Evolutionary conservation across 2,329 filamentous ascomycete genomes (phyloP).

Genomic region (Rhytidhysteron rufulum): DNA sequence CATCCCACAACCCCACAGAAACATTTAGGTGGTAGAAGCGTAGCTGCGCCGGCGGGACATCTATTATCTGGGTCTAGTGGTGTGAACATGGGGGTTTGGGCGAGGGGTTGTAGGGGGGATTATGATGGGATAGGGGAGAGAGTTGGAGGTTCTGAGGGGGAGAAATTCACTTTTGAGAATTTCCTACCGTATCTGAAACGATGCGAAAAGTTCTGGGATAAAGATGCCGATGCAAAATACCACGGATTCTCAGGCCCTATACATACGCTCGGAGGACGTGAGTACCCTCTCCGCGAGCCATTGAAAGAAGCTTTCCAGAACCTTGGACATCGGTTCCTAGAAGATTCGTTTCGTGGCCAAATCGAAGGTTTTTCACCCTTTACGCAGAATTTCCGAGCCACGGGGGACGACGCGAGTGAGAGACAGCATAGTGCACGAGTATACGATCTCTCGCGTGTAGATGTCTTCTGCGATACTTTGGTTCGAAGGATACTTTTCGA

Average conservation of each 20-base stretch:
- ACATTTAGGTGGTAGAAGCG: conserved; percentile 9
- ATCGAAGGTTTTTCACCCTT: conserved; percentile 11
- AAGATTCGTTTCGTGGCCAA: conserved; percentile 11
- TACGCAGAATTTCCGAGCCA: conserved; percentile 12
- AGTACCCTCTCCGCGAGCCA: conserved; percentile 12
- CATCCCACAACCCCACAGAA: conserved; percentile 15
- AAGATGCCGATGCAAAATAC: conserved; percentile 5
- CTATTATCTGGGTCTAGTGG: conserved; percentile 15
- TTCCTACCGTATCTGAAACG: conserved; percentile 13
- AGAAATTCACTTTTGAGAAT: conserved; percentile 11
- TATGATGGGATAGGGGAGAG: conserved; percentile 11
- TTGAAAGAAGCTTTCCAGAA: conserved; percentile 8
- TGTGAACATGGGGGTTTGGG: conserved; percentile 15
- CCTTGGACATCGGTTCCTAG: conserved; percentile 12
- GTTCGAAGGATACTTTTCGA: conserved; percentile 9
- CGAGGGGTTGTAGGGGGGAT: conserved; percentile 12
- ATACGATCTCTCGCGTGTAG: conserved; percentile 14
- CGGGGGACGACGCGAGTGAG: conserved; percentile 8
- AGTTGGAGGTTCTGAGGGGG: conserved; percentile 10
- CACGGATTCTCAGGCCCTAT: conserved; percentile 17
- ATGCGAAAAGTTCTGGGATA: conserved; percentile 12
- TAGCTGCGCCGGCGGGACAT: conserved; percentile 12
- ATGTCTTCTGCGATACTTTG: conserved; percentile 8
- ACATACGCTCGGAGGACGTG: conserved; percentile 10
- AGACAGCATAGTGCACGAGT: conserved; percentile 16